Percentiles rank a stretch among this genome's conserved stretches.
phyloP scores from a whole-genome alignment of 495 filamentous ascomycete species.

The Apodospora peruviana region DNA sequence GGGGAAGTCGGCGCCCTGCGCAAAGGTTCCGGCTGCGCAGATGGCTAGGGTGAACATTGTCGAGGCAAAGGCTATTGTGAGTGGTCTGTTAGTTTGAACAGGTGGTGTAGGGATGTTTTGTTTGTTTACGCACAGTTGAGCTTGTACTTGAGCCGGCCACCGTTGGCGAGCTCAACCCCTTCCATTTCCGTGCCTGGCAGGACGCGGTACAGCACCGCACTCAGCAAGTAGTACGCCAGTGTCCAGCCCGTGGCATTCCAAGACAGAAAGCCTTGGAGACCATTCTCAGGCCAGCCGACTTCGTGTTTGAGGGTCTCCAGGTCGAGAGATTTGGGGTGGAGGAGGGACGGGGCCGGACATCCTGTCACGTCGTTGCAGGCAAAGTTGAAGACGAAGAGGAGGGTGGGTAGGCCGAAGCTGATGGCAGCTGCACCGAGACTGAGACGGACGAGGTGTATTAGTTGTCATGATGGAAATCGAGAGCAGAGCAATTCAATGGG shows the following conservation, averaged over 20 bases:
- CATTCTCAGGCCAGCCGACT: slow-evolving; percentile 69
- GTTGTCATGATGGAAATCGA: not conserved
- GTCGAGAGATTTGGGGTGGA: slow-evolving; percentile 66
- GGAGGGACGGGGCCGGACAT: slow-evolving; percentile 82
- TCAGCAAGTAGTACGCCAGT: slow-evolving; percentile 75
- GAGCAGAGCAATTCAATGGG: not conserved
- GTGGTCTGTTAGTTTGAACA: slow-evolving; percentile 5
- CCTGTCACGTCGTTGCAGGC: slow-evolving; percentile 89
- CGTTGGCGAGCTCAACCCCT: slow-evolving; percentile 63
- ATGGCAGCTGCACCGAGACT: slow-evolving; percentile 73
- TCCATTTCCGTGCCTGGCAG: slow-evolving; percentile 70
- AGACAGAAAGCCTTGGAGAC: slow-evolving; percentile 55
- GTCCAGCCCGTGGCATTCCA: slow-evolving; percentile 59
- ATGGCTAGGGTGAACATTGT: slow-evolving; percentile 62
- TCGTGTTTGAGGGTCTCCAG: slow-evolving; percentile 69
- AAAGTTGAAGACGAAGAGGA: slow-evolving; percentile 72
- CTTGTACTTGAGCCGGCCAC: slow-evolving; percentile 77
- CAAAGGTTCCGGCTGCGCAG: slow-evolving; percentile 64
- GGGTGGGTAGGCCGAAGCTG: slow-evolving; percentile 67
- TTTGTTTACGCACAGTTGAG: slow-evolving; percentile 63
- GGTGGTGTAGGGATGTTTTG: not conserved
- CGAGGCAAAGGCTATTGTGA: slow-evolving; percentile 64
- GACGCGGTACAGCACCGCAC: slow-evolving; percentile 65
- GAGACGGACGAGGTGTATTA: not conserved
- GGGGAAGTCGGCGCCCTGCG: slow-evolving; percentile 73